Conservation (phyloP, 176 grass and related monocot genomes). For the Aegilops speltoides region DNA sequence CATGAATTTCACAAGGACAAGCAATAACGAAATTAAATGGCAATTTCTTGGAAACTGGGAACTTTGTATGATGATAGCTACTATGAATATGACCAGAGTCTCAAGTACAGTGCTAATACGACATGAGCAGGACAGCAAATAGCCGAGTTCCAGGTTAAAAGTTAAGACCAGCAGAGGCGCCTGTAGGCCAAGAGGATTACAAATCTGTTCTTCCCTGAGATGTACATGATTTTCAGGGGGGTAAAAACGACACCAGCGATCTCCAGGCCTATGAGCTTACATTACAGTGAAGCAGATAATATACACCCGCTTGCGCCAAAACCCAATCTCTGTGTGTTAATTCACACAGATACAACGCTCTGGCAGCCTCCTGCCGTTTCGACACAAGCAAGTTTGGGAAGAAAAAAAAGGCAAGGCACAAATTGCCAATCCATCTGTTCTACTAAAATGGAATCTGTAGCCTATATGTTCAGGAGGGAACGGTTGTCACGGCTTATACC, state of each 20-base stretch:
- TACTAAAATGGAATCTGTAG: slow-evolving; percentile 48
- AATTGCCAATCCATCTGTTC: slow-evolving; percentile 38
- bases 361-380: slow-evolving; percentile 58
- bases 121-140: not conserved
- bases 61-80: not conserved
- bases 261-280: slow-evolving; percentile 43
- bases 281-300: slow-evolving; percentile 51
- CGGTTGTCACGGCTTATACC: slow-evolving; percentile 43
- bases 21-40: not conserved
- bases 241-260: slow-evolving; percentile 14
- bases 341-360: slow-evolving; percentile 47
- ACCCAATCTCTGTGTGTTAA: slow-evolving; percentile 25
- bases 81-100: too few species aligned
- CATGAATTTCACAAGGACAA: not conserved
- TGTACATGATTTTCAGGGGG: slow-evolving; percentile 50
- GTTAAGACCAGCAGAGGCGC: slow-evolving; percentile 20
- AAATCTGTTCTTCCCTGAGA: slow-evolving; percentile 45
- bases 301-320: slow-evolving; percentile 55
- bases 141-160: not conserved
- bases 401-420: not conserved
- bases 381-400: slow-evolving; percentile 17
- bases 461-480: slow-evolving; percentile 41
- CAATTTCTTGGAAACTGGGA: not conserved
- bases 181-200: slow-evolving; percentile 38
- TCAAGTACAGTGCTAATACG: not conserved